A percentile compares a stretch with the other conserved stretches of the same genome.
Evolutionary conservation across 768 basidiomycete species (phyloP).

Genomic region (Tephrocybe sp.): DNA sequence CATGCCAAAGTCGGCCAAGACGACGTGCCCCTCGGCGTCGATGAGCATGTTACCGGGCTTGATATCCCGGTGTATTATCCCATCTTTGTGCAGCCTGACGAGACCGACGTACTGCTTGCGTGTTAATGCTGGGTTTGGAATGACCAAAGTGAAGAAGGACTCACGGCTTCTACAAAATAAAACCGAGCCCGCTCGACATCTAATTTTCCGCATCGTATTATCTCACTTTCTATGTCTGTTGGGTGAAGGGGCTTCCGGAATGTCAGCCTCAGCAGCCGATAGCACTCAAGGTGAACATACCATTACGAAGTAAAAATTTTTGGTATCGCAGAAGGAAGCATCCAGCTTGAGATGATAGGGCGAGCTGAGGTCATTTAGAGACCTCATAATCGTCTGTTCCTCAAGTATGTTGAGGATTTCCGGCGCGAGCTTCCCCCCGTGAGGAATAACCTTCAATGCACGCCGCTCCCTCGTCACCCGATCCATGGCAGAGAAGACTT

Average conservation of each 20-base stretch:
- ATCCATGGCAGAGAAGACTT: constrained; percentile 28
- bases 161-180: constrained; percentile 35
- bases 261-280: not conserved
- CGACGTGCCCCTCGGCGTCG: constrained; percentile 28
- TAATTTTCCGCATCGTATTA: constrained; percentile 25
- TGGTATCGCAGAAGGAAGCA: constrained; percentile 23
- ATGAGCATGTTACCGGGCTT: constrained; percentile 34
- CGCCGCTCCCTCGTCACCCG: constrained; percentile 18
- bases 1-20: constrained; percentile 32
- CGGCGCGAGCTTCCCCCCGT: constrained; percentile 16
- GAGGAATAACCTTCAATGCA: constrained; percentile 31
- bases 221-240: constrained; percentile 30
- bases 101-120: constrained; percentile 29
- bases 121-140: not conserved
- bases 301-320: constrained; percentile 25
- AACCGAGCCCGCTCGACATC: constrained; percentile 26
- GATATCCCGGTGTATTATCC: constrained; percentile 34
- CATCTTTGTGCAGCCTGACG: constrained; percentile 28
- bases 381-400: constrained; percentile 20
- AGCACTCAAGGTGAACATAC: constrained; percentile 10
- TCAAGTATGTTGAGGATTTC: constrained; percentile 16
- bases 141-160: constrained; percentile 6
- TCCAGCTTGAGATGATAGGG: constrained; percentile 24
- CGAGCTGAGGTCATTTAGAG: constrained; percentile 17
- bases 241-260: constrained; percentile 27